Evolutionary conservation across 2,329 filamentous ascomycete genomes (phyloP).

Genomic region (Chaetomium olivaceum): DNA sequence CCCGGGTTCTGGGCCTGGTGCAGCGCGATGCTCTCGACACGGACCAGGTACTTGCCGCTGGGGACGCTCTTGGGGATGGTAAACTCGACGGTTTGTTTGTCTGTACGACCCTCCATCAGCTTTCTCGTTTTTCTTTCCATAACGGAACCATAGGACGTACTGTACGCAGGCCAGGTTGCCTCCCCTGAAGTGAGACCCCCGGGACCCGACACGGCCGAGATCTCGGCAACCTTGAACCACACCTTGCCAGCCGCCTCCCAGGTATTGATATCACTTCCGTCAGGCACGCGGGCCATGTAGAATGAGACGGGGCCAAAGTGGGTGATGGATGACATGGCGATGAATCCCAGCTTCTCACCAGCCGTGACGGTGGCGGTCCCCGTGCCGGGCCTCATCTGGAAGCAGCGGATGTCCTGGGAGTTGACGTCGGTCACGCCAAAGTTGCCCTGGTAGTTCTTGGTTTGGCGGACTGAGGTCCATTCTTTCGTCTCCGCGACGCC

Average conservation of each 20-base stretch:
- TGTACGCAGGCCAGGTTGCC: slow-evolving; percentile 25
- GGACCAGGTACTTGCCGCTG: slow-evolving; percentile 36
- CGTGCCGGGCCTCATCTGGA: slow-evolving; percentile 28
- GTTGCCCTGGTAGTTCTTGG: slow-evolving; percentile 41
- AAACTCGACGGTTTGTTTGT: slow-evolving; percentile 29
- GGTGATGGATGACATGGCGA: slow-evolving; percentile 22
- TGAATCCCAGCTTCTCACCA: slow-evolving; percentile 24
- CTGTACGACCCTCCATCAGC: not conserved
- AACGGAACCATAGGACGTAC: slow-evolving; percentile 3
- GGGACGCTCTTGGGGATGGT: slow-evolving; percentile 33
- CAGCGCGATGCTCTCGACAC: slow-evolving; percentile 36
- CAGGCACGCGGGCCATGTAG: slow-evolving; percentile 39
- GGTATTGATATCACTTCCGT: slow-evolving; percentile 33
- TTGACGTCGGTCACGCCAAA: slow-evolving; percentile 26
- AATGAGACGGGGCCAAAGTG: slow-evolving; percentile 37
- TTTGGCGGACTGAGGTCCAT: slow-evolving; percentile 40
- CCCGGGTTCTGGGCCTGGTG: slow-evolving; percentile 30
- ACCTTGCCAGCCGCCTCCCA: slow-evolving; percentile 36
- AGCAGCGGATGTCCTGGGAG: slow-evolving; percentile 29
- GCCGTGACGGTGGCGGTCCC: slow-evolving; percentile 39
- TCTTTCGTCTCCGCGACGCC: slow-evolving; percentile 35
- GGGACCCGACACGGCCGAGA: slow-evolving; percentile 27
- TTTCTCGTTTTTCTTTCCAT: too few species aligned
- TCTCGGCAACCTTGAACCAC: slow-evolving; percentile 39
- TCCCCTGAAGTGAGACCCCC: slow-evolving; percentile 8